Percentiles rank a stretch among this genome's conserved stretches.
Conservation (phyloP, 495 filamentous ascomycete genomes). For the Xylaria grammica region DNA sequence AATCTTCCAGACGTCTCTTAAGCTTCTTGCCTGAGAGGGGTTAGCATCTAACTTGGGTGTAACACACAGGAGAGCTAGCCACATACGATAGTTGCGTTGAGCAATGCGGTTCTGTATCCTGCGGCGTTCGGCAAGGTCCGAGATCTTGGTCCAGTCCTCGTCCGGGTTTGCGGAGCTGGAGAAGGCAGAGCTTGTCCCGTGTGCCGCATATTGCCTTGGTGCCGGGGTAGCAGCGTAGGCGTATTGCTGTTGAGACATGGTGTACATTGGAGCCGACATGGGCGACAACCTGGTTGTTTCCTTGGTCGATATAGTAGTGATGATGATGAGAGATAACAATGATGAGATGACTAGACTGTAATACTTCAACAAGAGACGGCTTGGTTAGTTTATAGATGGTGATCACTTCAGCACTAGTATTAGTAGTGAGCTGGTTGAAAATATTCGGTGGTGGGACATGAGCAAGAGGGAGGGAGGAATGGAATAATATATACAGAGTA, state of each 20-base stretch:
- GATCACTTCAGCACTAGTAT: conserved; percentile 27
- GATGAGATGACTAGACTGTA: conserved; percentile 4
- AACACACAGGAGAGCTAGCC: conserved; percentile 6
- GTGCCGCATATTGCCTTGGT: conserved; percentile 66
- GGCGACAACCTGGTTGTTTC: conserved; percentile 5
- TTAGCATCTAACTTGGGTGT: conserved; percentile 18
- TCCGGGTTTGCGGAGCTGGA: conserved; percentile 95
- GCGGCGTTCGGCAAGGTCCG: conserved; percentile 90
- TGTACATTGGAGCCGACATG: conserved; percentile 44
- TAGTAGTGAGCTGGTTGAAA: conserved; percentile 10
- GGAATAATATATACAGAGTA: conserved; percentile 30
- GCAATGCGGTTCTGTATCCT: conserved; percentile 98
- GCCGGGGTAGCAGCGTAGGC: conserved; percentile 46
- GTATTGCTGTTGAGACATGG: conserved; percentile 52
- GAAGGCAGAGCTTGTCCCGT: conserved; percentile 93
- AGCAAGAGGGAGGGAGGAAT: conserved; percentile 30
- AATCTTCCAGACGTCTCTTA: conserved; percentile 94
- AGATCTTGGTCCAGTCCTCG: conserved; percentile 99
- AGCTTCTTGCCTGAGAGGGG: conserved; percentile 85
- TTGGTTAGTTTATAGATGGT: conserved; percentile 1
- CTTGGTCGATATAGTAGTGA: neutral
- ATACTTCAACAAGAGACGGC: neutral
- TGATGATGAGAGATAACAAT: neutral
- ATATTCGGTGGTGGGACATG: conserved; percentile 33
- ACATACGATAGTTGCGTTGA: conserved; percentile 97